Percentiles rank a stretch among this genome's conserved stretches.
These are phyloP conservation scores for Backusella tarrabulga DNA, from an alignment of 192 early-diverging fungal genomes.

Conservation along the genomic window DNA sequence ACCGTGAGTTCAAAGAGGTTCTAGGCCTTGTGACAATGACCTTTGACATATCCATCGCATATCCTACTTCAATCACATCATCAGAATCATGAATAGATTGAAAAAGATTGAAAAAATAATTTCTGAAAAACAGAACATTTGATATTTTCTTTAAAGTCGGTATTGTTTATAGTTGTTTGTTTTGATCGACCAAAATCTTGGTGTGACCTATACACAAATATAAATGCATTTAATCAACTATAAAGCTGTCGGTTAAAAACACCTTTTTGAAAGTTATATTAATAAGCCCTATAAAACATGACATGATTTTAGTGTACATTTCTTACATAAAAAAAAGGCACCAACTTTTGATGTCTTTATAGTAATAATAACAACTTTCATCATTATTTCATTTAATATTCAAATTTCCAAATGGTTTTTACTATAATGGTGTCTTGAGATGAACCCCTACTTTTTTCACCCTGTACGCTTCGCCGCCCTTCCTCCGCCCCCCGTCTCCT, in stretches of 20 bases:
- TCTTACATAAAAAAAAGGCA: neutral
- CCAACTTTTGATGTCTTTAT: neutral
- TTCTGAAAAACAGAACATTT: neutral
- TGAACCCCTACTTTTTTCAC: neutral
- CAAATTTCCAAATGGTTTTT: neutral
- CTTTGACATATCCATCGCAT: neutral
- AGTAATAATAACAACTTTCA: neutral
- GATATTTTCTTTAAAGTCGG: neutral
- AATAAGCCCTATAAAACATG: neutral
- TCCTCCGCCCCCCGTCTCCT: neutral
- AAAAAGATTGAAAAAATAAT: neutral
- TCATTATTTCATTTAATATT: neutral
- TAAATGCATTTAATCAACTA: neutral
- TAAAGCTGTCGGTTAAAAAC: neutral
- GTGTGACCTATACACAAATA: neutral
- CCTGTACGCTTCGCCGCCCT: neutral
- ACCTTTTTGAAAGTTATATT: neutral
- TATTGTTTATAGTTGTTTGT: neutral
- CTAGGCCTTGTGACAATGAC: neutral
- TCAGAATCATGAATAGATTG: neutral
- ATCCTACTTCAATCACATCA: neutral
- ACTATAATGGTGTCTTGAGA: neutral
- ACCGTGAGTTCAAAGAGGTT: neutral
- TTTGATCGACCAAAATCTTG: neutral
- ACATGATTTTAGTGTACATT: neutral